These are phyloP conservation scores for Saposhnikovia divaricata DNA, from an alignment of 129 eudicot species.

Conservation along the genomic window DNA sequence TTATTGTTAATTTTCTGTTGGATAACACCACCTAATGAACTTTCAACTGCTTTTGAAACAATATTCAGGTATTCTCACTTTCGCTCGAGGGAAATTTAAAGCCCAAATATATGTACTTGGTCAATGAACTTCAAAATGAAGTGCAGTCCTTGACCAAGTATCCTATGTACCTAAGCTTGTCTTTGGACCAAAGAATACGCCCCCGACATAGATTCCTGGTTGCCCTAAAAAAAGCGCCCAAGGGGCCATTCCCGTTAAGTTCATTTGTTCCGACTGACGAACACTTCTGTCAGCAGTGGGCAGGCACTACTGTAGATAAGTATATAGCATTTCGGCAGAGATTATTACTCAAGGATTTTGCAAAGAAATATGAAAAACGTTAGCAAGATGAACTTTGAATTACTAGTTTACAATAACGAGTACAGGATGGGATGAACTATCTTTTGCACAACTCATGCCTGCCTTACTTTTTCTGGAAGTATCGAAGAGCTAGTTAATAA, in stretches of 20 bases:
- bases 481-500: conserved; percentile 9
- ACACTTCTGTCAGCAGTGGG: conserved; percentile 92
- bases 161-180: conserved; percentile 87
- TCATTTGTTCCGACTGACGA: conserved; percentile 89
- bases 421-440: background rate
- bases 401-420: background rate
- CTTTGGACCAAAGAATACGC: conserved; percentile 86
- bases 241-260: conserved; percentile 89
- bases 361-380: conserved; percentile 63
- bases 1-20: background rate
- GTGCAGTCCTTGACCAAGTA: conserved; percentile 84
- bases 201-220: conserved; percentile 91
- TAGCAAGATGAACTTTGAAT: conserved; percentile 12
- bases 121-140: conserved; percentile 82
- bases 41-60: background rate
- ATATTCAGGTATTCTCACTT: conserved; percentile 73
- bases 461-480: conserved; percentile 8
- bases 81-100: conserved; percentile 83
- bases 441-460: conserved; percentile 9
- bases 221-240: conserved; percentile 76
- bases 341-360: conserved; percentile 64
- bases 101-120: conserved; percentile 80
- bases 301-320: conserved; percentile 75
- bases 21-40: conserved; percentile 1
- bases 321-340: conserved; percentile 82